Evolutionary conservation across 148 eudicot genomes (phyloP), one percentile per base, ranked within the genome.

Genomic region (Bassia scoparia): DNA sequence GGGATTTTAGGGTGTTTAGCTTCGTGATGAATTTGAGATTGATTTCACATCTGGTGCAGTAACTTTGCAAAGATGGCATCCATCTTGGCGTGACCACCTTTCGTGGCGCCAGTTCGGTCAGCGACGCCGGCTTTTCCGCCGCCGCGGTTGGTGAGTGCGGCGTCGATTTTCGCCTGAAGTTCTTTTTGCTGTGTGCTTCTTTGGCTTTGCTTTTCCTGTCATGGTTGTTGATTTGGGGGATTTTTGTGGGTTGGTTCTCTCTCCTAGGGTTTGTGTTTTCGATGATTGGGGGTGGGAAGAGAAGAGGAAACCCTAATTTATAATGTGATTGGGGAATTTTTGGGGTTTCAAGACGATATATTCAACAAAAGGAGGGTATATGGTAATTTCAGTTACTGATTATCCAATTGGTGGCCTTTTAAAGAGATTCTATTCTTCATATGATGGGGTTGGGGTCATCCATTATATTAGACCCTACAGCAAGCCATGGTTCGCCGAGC

Each of bases 121-220:
- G 87, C 85, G 0, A 82, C 70, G 0, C 99, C 99, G 18, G 99
- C 99, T 76, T 95, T 95, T 26, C 98, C 99, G 29, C 96, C 96
- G 77, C 97, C 97, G 8, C 97, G 76, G 70, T 85, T 92, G 61
- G 95, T 89, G 4, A 80, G 62, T 12, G 99, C 97, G 3, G 99
- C 99, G 77, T 95, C 99, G 26, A 78, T 67, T 75, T 95, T 95
- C 17, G 99, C 88, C 8, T 81, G 84, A 53, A 95, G 76, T 48
- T 95, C 99, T 68, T 95, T n/a, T 95, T 0, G 99, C 96, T 14
- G 99, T 95, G 88, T 95, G 99, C 90, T 95, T 95, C 99, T 92
- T 95, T 5, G 99, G 99, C 85, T 95, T 95, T 34, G 99, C 99
- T 69, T 95, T 95, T 11, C 99, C 99, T 0, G 99, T 95, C 99